A percentile compares a stretch with the other conserved stretches of the same genome.
phyloP scores from a whole-genome alignment of 1,139 yeast genomes.

The Casaregolazyma suthepensis region DNA sequence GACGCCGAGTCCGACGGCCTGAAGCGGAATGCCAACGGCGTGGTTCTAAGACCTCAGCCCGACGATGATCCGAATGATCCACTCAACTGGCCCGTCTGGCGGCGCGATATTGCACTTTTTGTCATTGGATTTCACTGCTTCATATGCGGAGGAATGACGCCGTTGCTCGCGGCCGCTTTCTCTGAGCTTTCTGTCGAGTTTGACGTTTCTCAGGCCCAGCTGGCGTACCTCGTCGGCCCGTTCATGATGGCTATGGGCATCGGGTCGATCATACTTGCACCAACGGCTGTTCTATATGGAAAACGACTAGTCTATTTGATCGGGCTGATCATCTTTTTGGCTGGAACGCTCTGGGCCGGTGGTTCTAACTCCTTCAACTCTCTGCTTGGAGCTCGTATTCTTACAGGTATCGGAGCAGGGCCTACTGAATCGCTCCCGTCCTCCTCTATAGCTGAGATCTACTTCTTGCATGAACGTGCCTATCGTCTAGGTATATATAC shows the following conservation, averaged over 20 bases:
- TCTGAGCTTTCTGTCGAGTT: slow-evolving; percentile 41
- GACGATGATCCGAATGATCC: slow-evolving; percentile 74
- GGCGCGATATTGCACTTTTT: slow-evolving; percentile 48
- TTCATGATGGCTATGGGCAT: slow-evolving; percentile 55
- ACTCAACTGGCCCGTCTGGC: slow-evolving; percentile 62
- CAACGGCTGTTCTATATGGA: slow-evolving; percentile 56
- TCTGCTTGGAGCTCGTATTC: slow-evolving; percentile 51
- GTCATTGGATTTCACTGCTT: slow-evolving; percentile 55
- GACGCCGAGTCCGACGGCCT: slow-evolving; percentile 20
- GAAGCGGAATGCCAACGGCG: slow-evolving; percentile 46
- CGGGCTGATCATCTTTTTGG: slow-evolving; percentile 46
- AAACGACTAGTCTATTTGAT: slow-evolving; percentile 49
- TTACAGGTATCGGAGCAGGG: slow-evolving; percentile 55
- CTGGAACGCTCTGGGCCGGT: slow-evolving; percentile 53
- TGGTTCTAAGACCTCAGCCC: slow-evolving; percentile 68
- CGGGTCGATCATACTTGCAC: slow-evolving; percentile 54
- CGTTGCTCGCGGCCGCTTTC: slow-evolving; percentile 56
- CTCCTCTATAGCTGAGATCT: slow-evolving; percentile 58
- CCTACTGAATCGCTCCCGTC: slow-evolving; percentile 60
- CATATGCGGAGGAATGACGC: slow-evolving; percentile 59
- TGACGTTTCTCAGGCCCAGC: slow-evolving; percentile 37
- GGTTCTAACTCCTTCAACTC: slow-evolving; percentile 44
- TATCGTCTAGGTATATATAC: slow-evolving; percentile 59
- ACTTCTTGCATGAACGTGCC: slow-evolving; percentile 61
- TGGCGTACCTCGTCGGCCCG: slow-evolving; percentile 54